These are phyloP conservation scores for Linum tenue DNA, from an alignment of 345 rosid genomes.

Conservation along the genomic window DNA sequence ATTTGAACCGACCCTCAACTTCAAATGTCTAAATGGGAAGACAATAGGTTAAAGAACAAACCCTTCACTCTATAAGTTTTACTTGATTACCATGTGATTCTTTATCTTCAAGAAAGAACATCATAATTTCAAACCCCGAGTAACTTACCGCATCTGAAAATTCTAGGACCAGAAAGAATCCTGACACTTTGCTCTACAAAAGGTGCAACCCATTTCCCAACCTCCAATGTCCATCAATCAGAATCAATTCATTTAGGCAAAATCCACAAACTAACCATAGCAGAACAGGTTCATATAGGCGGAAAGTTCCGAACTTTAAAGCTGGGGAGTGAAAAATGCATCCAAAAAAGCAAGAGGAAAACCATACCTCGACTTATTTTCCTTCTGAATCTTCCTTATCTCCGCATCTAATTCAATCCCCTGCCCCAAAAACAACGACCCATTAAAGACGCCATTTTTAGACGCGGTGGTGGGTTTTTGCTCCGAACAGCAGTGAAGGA, in stretches of 20 bases:
- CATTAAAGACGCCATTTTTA: not conserved
- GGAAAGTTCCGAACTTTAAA: not conserved
- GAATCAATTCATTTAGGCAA: too few species aligned
- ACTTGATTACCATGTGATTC: not conserved
- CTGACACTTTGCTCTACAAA: not conserved
- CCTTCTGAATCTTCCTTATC: slow-evolving; percentile 49
- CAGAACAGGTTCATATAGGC: too few species aligned
- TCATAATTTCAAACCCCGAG: not conserved
- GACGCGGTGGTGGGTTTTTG: not conserved
- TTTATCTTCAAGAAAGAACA: too few species aligned
- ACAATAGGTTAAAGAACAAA: not conserved
- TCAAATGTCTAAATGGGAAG: too few species aligned
- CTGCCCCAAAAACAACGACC: slow-evolving; percentile 24
- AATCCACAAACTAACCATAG: not conserved
- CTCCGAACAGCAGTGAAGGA: not conserved
- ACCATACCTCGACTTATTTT: slow-evolving; percentile 49
- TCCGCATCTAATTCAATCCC: slow-evolving; percentile 51
- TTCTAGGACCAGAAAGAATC: not conserved
- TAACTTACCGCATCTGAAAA: not conserved
- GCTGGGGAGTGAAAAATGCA: not conserved
- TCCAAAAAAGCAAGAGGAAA: not conserved
- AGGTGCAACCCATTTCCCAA: not conserved
- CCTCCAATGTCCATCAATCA: not conserved
- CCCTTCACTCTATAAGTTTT: too few species aligned
- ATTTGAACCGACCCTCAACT: too few species aligned